A percentile compares a stretch with the other conserved stretches of the same genome.
Conservation (phyloP, 306 rosid genomes). For the Biancaea sappan region DNA sequence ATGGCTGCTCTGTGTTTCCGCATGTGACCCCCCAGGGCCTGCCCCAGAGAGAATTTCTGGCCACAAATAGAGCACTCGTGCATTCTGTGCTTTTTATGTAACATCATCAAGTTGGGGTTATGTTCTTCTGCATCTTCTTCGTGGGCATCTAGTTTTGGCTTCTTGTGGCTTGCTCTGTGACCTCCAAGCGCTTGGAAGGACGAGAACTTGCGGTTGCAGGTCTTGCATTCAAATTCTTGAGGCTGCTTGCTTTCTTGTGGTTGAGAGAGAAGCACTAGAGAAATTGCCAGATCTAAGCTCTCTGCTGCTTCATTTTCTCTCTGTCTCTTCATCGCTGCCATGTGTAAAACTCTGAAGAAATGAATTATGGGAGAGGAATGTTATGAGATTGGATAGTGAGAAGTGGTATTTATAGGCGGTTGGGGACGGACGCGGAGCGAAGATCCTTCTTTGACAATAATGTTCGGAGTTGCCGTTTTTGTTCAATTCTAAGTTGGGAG, state of each 20-base stretch:
- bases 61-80: slow-evolving; percentile 78
- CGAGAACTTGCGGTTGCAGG: slow-evolving; percentile 47
- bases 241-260: background rate
- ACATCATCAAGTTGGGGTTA: slow-evolving; percentile 26
- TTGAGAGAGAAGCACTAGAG: slow-evolving; percentile 40
- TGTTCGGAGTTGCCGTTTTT: background rate
- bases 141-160: slow-evolving; percentile 25
- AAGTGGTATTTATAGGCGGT: slow-evolving; percentile 26
- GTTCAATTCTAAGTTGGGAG: slow-evolving; percentile 1
- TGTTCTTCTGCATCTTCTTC: slow-evolving; percentile 22
- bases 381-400: background rate
- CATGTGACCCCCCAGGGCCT: slow-evolving; percentile 94
- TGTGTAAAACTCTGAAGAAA: background rate
- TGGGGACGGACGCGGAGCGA: background rate
- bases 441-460: background rate
- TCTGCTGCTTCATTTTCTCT: slow-evolving; percentile 14
- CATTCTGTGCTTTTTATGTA: too few relatives aligned
- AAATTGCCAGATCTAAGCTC: slow-evolving; percentile 37
- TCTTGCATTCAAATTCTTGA: too few relatives aligned
- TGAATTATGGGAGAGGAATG: background rate
- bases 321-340: slow-evolving; percentile 47
- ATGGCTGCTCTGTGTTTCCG: slow-evolving; percentile 54
- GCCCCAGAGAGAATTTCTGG: slow-evolving; percentile 62
- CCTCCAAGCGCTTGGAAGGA: slow-evolving; percentile 95
- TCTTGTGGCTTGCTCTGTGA: slow-evolving; percentile 88